These are phyloP conservation scores for Sugiyamaella grinbergsii DNA, from an alignment of 1,139 yeast genomes.

Conservation along the genomic window DNA sequence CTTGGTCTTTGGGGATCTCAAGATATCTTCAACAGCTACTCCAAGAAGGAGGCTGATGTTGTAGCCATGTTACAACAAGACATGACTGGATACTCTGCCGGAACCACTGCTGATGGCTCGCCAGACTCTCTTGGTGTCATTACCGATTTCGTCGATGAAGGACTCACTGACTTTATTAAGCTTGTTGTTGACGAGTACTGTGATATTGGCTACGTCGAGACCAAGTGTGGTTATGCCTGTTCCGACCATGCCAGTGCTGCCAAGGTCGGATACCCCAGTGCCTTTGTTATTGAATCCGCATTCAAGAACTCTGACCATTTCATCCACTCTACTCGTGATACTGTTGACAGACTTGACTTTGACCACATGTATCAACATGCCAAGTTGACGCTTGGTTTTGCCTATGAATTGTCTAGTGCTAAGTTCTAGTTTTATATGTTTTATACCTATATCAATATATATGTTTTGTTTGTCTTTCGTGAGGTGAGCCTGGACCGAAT, in stretches of 20 bases:
- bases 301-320: constrained; percentile 63
- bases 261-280: constrained; percentile 79
- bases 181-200: constrained; percentile 62
- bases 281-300: constrained; percentile 78
- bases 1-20: constrained; percentile 87
- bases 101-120: constrained; percentile 55
- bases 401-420: constrained; percentile 59
- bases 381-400: constrained; percentile 69
- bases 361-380: constrained; percentile 78
- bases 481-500: background rate
- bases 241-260: constrained; percentile 90
- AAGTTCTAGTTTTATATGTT: constrained; percentile 22
- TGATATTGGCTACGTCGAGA: constrained; percentile 67
- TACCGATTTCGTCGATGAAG: constrained; percentile 66
- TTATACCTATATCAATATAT: background rate
- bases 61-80: constrained; percentile 91
- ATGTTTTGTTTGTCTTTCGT: no score
- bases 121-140: constrained; percentile 79
- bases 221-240: constrained; percentile 88
- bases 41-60: constrained; percentile 52
- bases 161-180: constrained; percentile 64
- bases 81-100: constrained; percentile 84
- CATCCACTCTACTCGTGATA: constrained; percentile 78
- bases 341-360: constrained; percentile 75
- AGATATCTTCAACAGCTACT: constrained; percentile 67